Base-by-base conservation (phyloP, 108 stramenopile species). In the Conticribra guillardii region DNA sequence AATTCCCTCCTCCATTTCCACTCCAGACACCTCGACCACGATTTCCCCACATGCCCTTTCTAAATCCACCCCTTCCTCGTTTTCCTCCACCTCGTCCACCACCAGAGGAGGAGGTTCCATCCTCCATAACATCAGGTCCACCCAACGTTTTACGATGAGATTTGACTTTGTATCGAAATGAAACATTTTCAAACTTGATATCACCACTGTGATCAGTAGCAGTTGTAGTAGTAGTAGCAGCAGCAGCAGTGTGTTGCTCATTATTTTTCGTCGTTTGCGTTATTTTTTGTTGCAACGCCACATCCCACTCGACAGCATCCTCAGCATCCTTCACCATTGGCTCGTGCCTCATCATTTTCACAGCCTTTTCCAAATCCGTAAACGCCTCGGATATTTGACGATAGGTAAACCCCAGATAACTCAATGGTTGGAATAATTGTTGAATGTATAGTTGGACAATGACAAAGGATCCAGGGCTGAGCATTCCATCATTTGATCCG, bases 381-480 rank as follows among this genome's bases (percentile, higher is more conserved):
- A 82, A 59, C 2, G 82, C 71, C 51, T 82, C 71, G 0, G 73
- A 73, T 4, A 82, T 54, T 53, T 78, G 72, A 16, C 77, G 77
- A 34, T 79, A 79, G 26, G 67, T 73, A 26, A 65, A 82, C 4
- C 82, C 82, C 19, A 82, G 31, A 28, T 54, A 51, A 9, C 59
- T 75, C 41, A 82, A 53, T 21, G 82, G 82, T 37, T 74, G 54
- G 50, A 79, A 79, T 18, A 82, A 37, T 41, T 79, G 77, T 11
- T 74, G 65, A 34, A 82, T 79, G 52, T 79, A 79, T 44, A 79
- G 33, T 48, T 82, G 77, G n/a, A 82, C 73, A 4, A 82, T 52
- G 0, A 82, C 77, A 48, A 82, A 79, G 4, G 77, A 74, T 18
- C 82, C 82, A 0, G 80, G 69, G 29, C 69, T 65, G 0, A 81